Evolutionary conservation across 306 rosid genomes (phyloP).

Genomic region (Canavalia gladiata): DNA sequence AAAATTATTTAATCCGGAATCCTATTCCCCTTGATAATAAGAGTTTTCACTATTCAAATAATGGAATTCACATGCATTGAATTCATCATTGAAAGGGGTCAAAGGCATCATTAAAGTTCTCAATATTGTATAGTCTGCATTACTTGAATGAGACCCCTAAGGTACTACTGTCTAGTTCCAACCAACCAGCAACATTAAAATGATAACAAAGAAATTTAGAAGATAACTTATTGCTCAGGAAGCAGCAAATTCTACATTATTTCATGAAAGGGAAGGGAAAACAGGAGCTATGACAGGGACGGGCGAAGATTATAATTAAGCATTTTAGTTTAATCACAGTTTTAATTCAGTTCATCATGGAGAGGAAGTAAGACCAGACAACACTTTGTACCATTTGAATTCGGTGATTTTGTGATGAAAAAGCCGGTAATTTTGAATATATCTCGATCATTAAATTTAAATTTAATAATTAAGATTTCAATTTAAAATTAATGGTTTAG

Average conservation of each 20-base stretch:
- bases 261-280: conserved; percentile 33
- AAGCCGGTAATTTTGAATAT: too few relatives aligned
- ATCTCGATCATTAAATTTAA: too few relatives aligned
- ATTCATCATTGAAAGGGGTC: conserved; percentile 6
- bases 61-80: conserved; percentile 6
- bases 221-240: background rate
- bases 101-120: conserved; percentile 32
- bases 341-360: too few relatives aligned
- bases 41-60: background rate
- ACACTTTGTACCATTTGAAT: too few relatives aligned
- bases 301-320: background rate
- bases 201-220: background rate
- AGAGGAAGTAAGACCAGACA: too few relatives aligned
- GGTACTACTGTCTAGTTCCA: background rate
- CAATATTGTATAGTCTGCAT: conserved; percentile 1
- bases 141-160: background rate
- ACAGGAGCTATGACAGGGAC: background rate
- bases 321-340: background rate
- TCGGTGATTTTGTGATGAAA: too few relatives aligned
- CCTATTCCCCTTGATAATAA: conserved; percentile 20
- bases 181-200: conserved; percentile 31
- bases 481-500: too few relatives aligned
- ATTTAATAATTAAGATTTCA: too few relatives aligned
- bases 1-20: background rate
- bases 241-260: background rate